Conservation (phyloP, 352 stramenopile genomes). For the Globisporangium ultimum region DNA sequence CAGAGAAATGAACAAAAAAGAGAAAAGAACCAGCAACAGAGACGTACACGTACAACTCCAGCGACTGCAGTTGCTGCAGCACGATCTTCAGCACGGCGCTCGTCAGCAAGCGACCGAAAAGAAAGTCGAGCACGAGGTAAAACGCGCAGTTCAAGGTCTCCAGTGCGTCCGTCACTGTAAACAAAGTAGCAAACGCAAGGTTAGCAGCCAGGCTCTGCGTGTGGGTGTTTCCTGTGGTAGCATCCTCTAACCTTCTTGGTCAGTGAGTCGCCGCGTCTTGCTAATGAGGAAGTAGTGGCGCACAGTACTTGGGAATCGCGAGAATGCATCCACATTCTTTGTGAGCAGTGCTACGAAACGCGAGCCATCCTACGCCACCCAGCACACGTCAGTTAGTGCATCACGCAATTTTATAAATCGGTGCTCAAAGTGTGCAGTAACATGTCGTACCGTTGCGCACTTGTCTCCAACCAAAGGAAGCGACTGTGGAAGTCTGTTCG, state of each 20-base stretch:
- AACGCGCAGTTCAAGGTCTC: constrained; percentile 32
- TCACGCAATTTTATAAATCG: too few species aligned
- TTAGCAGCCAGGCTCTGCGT: not conserved
- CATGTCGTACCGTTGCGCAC: constrained; percentile 27
- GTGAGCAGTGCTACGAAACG: constrained; percentile 35
- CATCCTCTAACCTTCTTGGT: constrained; percentile 26
- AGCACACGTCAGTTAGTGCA: too few species aligned
- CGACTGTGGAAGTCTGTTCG: constrained; percentile 15
- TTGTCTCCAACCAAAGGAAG: constrained; percentile 26
- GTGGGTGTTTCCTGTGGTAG: not conserved
- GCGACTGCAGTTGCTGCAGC: not conserved
- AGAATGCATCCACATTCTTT: constrained; percentile 26
- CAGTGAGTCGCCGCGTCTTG: constrained; percentile 18
- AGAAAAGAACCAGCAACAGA: not conserved
- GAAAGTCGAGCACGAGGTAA: constrained; percentile 28
- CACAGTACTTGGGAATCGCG: constrained; percentile 22
- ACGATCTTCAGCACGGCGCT: constrained; percentile 11
- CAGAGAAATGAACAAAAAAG: too few species aligned
- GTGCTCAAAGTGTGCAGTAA: too few species aligned
- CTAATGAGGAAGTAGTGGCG: constrained; percentile 21
- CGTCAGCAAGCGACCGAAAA: constrained; percentile 11
- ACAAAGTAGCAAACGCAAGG: not conserved
- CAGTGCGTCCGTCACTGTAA: constrained; percentile 23
- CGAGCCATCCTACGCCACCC: constrained; percentile 27
- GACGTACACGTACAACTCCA: constrained; percentile 15